phyloP scores from a whole-genome alignment of 768 basidiomycete species.

The Tylopilus subfusipes region DNA sequence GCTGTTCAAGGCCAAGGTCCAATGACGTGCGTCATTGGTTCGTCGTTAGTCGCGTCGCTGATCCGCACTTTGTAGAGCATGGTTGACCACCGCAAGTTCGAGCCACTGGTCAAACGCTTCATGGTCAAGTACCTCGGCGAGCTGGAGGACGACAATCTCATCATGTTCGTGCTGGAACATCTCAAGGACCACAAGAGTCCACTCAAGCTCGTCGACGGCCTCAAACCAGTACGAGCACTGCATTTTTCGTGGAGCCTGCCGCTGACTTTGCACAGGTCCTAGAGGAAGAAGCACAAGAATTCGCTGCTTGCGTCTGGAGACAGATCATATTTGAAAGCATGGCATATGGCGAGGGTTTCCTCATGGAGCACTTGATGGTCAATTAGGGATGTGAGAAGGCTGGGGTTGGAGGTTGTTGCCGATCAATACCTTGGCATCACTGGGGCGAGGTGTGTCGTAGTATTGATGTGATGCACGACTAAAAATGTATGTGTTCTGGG shows the following conservation, averaged over 20 bases:
- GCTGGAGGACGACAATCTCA: conserved; percentile 88
- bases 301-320: conserved; percentile 80
- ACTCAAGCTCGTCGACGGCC: conserved; percentile 79
- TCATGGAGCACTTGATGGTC: conserved; percentile 81
- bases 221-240: conserved; percentile 83
- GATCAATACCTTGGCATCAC: conserved; percentile 25
- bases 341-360: conserved; percentile 85
- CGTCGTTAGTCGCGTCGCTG: no score
- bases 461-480: conserved; percentile 38
- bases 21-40: conserved; percentile 78
- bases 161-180: conserved; percentile 92
- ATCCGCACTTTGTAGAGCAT: no score
- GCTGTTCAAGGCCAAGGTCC: conserved; percentile 76
- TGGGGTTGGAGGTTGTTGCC: conserved; percentile 17
- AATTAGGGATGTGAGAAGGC: conserved; percentile 40
- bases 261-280: conserved; percentile 67
- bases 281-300: conserved; percentile 84
- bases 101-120: conserved; percentile 75
- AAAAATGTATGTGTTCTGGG: conserved; percentile 41
- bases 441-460: conserved; percentile 64
- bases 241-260: no score
- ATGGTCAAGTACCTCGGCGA: conserved; percentile 90
- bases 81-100: conserved; percentile 83
- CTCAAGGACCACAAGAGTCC: conserved; percentile 87
- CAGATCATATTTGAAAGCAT: conserved; percentile 94